These are phyloP conservation scores for Phytophthora cactorum DNA, from an alignment of 352 stramenopile genomes.

Conservation along the genomic window DNA sequence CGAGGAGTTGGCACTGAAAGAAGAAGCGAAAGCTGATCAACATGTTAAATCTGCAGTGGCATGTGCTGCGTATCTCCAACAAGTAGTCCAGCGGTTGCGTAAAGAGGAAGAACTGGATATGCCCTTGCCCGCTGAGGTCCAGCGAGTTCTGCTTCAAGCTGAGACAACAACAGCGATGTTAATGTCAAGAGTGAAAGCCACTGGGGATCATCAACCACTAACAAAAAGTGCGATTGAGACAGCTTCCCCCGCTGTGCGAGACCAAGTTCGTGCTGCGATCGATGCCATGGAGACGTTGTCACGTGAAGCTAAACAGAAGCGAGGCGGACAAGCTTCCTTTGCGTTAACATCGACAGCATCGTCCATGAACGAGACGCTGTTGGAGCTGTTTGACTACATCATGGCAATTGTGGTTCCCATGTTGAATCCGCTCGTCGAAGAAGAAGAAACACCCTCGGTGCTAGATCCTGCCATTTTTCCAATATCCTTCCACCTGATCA, in stretches of 20 bases:
- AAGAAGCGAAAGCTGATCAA: slow-evolving; percentile 16
- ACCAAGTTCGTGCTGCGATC: slow-evolving; percentile 49
- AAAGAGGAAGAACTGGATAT: slow-evolving; percentile 84
- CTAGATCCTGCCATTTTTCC: slow-evolving; percentile 28
- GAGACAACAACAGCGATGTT: slow-evolving; percentile 51
- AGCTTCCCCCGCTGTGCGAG: slow-evolving; percentile 22
- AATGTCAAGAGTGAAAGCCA: slow-evolving; percentile 30
- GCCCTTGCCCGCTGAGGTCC: slow-evolving; percentile 53
- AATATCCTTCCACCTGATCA: slow-evolving; percentile 40
- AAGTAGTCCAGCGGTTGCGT: slow-evolving; percentile 49
- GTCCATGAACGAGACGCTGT: slow-evolving; percentile 11
- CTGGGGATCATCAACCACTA: slow-evolving; percentile 24
- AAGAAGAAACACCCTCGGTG: background rate
- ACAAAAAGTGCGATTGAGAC: slow-evolving; percentile 42
- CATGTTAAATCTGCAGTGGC: slow-evolving; percentile 46
- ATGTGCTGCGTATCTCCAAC: slow-evolving; percentile 52
- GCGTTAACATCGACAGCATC: slow-evolving; percentile 8
- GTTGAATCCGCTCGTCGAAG: slow-evolving; percentile 17
- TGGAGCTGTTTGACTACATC: slow-evolving; percentile 44
- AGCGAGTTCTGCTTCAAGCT: slow-evolving; percentile 42
- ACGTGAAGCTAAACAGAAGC: slow-evolving; percentile 11
- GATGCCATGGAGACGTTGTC: slow-evolving; percentile 39
- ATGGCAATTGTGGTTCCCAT: slow-evolving; percentile 44
- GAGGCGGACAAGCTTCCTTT: slow-evolving; percentile 1
- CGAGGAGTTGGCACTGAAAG: slow-evolving; percentile 47